Base-by-base conservation (phyloP, 2,329 filamentous ascomycete genomes). In the Drechslerella coelobrocha region DNA sequence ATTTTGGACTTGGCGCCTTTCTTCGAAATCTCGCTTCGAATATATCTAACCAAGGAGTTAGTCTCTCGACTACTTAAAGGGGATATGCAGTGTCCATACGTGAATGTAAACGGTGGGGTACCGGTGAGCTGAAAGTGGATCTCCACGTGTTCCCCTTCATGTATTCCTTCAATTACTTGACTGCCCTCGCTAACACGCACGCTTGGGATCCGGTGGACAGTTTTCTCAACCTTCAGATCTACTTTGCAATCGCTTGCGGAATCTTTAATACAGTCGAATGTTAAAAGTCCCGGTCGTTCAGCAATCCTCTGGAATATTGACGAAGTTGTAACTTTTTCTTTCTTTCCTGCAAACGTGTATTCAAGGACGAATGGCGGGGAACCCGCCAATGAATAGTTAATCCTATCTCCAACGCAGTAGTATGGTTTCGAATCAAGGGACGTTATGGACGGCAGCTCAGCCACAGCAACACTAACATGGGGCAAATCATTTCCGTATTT, bases 91-190 rank as follows among this genome's bases (percentile, higher is more conserved):
- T 23, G 17, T 23, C 31, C 26, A 59, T 79, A 84, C 63, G 93
- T 97, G 78, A 97, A 99, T 80, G 97, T 94, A 77, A 99, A 99
- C 0, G 94, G 94, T 72, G 94, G 92, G 4, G 90, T 92, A 62
- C 95, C 94, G 82, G 90, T 92, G 80, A 99, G 99, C 76, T 96
- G 90, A 76, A 99, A 97, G 6, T 91, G 81, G 56, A 99, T 92
- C 77, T 97, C 91, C 0, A 94, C 92, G 78, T 95, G 90, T 72
- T 92, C 92, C 75, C 94, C 94, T 81, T 99, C 93, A 78, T 97
- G 95, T 73, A 99, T 99, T 77, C 97, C 94, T 34, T 95, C 88
- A 74, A 89, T 87, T 5, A 88, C 86, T 68, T 90, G 88, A 72
- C 85, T 85, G 27, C 95, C 95, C 76, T 91, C 90, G 77, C 89